A percentile compares a stretch with the other conserved stretches of the same genome.
Conservation (phyloP, 2,329 filamentous ascomycete genomes). For the Orbilia javanica region DNA sequence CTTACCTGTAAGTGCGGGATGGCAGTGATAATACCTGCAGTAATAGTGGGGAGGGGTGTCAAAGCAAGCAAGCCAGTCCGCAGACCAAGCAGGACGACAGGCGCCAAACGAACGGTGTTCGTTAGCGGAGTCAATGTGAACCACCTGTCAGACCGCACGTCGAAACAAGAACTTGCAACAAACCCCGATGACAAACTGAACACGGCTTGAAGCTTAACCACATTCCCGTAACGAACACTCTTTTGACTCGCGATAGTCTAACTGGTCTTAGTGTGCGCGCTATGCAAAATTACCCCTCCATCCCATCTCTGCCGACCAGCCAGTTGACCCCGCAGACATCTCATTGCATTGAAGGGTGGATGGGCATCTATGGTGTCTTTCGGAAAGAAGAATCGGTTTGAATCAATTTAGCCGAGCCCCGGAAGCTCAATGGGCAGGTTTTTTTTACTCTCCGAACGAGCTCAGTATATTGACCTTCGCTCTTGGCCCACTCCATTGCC, state of each 20-base stretch:
- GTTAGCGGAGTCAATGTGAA: constrained; percentile 8
- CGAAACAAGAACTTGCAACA: constrained; percentile 41
- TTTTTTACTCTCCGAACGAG: constrained; percentile 51
- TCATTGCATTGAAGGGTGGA: constrained; percentile 22
- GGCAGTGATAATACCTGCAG: constrained; percentile 59
- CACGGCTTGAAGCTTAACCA: constrained; percentile 25
- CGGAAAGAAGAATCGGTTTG: constrained; percentile 46
- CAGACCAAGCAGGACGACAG: constrained; percentile 30
- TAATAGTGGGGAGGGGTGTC: constrained; percentile 52
- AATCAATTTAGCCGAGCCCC: constrained; percentile 57
- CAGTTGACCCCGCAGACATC: constrained; percentile 43
- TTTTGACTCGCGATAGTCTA: constrained; percentile 25
- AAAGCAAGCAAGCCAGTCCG: constrained; percentile 29
- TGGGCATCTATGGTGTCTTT: constrained; percentile 14
- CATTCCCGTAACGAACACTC: constrained; percentile 33
- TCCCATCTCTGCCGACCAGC: constrained; percentile 22
- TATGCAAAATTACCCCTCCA: constrained; percentile 43
- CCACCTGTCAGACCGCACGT: constrained; percentile 9
- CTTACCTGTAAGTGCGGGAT: constrained; percentile 58
- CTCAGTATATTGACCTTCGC: constrained; percentile 40
- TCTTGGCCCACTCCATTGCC: constrained; percentile 44
- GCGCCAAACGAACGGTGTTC: constrained; percentile 33
- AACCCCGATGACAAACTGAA: constrained; percentile 16
- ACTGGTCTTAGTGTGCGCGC: constrained; percentile 24
- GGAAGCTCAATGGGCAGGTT: constrained; percentile 44